Percentiles rank a stretch among this genome's conserved stretches.
These are phyloP conservation scores for Lomentospora prolificans DNA, from an alignment of 2,329 filamentous ascomycete genomes.

Conservation along the genomic window DNA sequence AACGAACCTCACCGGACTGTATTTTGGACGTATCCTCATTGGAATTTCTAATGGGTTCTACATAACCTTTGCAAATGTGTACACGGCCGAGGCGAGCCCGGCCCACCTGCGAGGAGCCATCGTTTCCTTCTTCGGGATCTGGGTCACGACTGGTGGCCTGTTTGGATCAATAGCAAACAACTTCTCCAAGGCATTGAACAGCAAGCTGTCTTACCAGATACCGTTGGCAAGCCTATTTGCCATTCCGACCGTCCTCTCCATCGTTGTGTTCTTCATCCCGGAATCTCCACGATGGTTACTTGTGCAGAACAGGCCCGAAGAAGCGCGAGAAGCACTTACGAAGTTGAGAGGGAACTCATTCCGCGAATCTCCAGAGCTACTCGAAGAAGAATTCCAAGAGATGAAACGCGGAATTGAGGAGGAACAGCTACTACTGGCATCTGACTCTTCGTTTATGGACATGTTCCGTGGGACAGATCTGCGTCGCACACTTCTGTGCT, in stretches of 20 bases:
- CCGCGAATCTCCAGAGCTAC: constrained; percentile 10
- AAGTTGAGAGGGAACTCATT: constrained; percentile 16
- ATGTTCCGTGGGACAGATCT: constrained; percentile 35
- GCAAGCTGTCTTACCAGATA: constrained; percentile 20
- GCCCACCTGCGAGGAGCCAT: constrained; percentile 25
- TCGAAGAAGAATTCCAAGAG: constrained; percentile 26
- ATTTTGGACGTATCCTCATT: constrained; percentile 44
- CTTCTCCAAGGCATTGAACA: constrained; percentile 15
- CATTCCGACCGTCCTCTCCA: constrained; percentile 25
- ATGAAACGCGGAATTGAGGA: constrained; percentile 26
- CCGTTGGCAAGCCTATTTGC: constrained; percentile 27
- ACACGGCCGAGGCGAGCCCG: constrained; percentile 35
- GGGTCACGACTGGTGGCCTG: constrained; percentile 4
- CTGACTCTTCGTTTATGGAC: constrained; percentile 25
- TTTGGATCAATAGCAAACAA: constrained; percentile 16
- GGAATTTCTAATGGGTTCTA: constrained; percentile 47
- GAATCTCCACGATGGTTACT: constrained; percentile 31
- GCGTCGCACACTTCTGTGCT: constrained; percentile 31
- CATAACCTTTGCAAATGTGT: constrained; percentile 43
- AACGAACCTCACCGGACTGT: constrained; percentile 39
- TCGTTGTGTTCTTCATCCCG: constrained; percentile 24
- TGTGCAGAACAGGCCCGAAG: constrained; percentile 16
- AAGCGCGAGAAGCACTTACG: constrained; percentile 17
- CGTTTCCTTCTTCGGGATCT: constrained; percentile 15
- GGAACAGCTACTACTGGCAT: constrained; percentile 23